phyloP scores from a whole-genome alignment of 495 filamentous ascomycete genomes.

The Hypoxylon fragiforme region DNA sequence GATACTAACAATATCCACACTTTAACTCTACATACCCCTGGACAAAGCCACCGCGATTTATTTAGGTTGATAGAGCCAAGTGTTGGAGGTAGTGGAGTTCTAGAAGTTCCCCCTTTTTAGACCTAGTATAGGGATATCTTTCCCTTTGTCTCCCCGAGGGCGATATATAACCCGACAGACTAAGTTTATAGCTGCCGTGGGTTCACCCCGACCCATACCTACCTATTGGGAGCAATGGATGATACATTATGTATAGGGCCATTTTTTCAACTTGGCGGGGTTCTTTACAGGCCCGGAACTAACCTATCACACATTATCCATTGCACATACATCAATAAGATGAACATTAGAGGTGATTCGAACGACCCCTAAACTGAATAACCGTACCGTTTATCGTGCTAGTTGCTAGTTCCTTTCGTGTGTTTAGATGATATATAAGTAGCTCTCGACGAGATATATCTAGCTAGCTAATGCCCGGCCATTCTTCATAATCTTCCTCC shows the following conservation, averaged over 20 bases:
- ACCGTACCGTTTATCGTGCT: constrained; percentile 4
- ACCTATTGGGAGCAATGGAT: no score
- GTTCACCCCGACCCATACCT: constrained; percentile 34
- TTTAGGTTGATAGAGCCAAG: no score
- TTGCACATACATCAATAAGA: constrained; percentile 30
- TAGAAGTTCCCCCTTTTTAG: constrained; percentile 4
- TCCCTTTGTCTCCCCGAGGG: constrained; percentile 23
- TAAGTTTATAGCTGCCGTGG: constrained; percentile 32
- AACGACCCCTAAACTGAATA: constrained; percentile 16
- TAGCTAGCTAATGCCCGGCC: not conserved
- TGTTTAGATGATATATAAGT: no score
- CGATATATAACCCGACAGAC: constrained; percentile 35
- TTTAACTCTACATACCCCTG: no score
- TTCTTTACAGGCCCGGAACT: constrained; percentile 18
- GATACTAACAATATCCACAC: no score
- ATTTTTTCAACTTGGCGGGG: constrained; percentile 33
- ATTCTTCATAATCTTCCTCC: constrained; percentile 9
- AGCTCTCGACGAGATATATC: constrained; percentile 13
- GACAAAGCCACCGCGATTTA: no score
- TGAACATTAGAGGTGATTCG: not conserved
- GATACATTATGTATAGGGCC: no score
- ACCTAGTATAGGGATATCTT: no score
- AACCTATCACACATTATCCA: constrained; percentile 21
- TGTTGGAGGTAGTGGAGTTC: no score
- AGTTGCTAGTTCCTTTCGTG: not conserved